phyloP scores from a whole-genome alignment of 1,284 basidiomycete species.

The Wallemia hederae region DNA sequence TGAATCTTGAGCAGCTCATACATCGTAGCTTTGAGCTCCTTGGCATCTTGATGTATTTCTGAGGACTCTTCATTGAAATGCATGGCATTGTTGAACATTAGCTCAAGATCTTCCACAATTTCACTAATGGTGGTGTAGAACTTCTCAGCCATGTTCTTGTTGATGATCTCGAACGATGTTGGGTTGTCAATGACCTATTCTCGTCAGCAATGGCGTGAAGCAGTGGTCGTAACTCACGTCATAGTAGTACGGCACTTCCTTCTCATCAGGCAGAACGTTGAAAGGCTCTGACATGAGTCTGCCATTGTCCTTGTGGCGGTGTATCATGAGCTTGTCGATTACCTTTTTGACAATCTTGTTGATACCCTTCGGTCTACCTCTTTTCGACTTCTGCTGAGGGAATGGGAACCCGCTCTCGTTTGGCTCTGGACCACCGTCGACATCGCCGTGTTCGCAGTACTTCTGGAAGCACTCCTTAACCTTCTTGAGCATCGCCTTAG shows the following conservation, averaged over 20 bases:
- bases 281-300: neutral
- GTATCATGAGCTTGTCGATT: neutral
- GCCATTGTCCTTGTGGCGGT: neutral
- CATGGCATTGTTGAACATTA: neutral
- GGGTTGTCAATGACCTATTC: neutral
- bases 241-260: neutral
- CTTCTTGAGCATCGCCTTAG: neutral
- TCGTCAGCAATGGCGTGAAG: neutral
- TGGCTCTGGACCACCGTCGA: neutral
- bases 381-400: neutral
- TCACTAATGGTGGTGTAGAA: neutral
- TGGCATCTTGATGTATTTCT: neutral
- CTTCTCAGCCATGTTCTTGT: neutral
- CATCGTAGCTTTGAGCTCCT: neutral
- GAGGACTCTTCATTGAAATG: neutral
- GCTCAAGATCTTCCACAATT: neutral
- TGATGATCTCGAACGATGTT: neutral
- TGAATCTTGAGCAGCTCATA: neutral
- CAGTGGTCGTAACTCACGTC: neutral
- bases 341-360: neutral
- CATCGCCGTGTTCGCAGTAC: neutral
- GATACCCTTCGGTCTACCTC: neutral
- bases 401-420: neutral
- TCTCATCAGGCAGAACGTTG: neutral
- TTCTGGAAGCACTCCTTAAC: neutral